These are phyloP conservation scores for Curvularia sp. DNA, from an alignment of 2,329 filamentous ascomycete species.

Conservation along the genomic window DNA sequence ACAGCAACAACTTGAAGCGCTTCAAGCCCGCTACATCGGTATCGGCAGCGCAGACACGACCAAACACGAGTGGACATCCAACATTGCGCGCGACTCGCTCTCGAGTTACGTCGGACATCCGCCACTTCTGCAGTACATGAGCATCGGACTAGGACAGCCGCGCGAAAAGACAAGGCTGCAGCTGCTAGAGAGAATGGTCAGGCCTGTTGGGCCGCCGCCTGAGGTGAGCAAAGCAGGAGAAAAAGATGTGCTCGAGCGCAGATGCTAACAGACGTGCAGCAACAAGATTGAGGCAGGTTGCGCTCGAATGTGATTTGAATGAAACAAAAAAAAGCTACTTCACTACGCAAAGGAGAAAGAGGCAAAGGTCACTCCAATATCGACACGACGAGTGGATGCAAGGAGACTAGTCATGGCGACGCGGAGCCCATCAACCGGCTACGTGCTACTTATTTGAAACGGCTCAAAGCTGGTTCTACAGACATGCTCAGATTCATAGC, in stretches of 20 bases:
- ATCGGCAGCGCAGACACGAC: conserved; percentile 97
- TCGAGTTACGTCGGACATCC: conserved; percentile 89
- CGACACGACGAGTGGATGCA: conserved; percentile 7
- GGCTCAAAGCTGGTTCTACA: conserved; percentile 12
- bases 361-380: conserved; percentile 4
- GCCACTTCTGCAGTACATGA: conserved; percentile 85
- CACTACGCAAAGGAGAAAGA: neutral
- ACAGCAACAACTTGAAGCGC: conserved; percentile 94
- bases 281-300: conserved; percentile 28
- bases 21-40: conserved; percentile 94
- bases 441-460: conserved; percentile 12
- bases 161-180: conserved; percentile 78
- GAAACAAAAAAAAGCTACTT: neutral
- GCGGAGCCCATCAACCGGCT: conserved; percentile 8
- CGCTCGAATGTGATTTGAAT: neutral
- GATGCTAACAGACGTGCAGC: conserved; percentile 22
- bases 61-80: conserved; percentile 96
- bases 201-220: conserved; percentile 70
- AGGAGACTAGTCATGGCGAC: conserved; percentile 9
- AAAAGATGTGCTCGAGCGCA: neutral
- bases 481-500: conserved; percentile 10
- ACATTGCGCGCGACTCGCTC: conserved; percentile 93
- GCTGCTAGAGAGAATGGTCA: conserved; percentile 77
- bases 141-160: conserved; percentile 85
- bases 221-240: conserved; percentile 55